Evolutionary conservation across 176 grass and related monocot species (phyloP), one percentile per base, ranked within the genome.

Genomic region (Oryza nivara): DNA sequence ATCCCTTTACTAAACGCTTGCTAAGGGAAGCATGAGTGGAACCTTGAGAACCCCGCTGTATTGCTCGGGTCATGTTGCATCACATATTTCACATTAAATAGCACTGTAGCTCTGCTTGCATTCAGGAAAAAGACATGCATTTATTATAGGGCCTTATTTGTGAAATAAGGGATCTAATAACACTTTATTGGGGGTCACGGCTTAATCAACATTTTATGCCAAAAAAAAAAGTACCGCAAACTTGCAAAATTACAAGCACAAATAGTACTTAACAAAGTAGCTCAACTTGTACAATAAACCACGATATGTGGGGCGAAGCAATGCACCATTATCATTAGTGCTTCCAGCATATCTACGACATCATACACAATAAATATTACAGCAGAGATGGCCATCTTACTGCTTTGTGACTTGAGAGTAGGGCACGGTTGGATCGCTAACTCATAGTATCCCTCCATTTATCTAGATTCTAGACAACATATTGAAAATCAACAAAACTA

Each of bases 291-390:
- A 56, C 48, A 54, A 0, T 41, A 51, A 32, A 5, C 1, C 19
- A 26, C 4, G 16, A 60, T n/a, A 71, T 38, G 58, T 71, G 4
- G 35, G n/a, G 34, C 65, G 79, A 63, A 8, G 34, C 20, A 58
- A 17, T 11, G 20, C 25, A 28, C 73, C 9, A 61, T 85, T 52
- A 84, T 48, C 7, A 35, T 4, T 67, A 35, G 11, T 34, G 47
- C n/a, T 35, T 52, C 40, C 4, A 6, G 4, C 19, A 86, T 65
- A 15, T 72, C 43, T 60, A 72, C 23, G 19, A 43, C 20, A 85
- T 43, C n/a, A 67, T 49, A 36, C 76, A 86, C 43, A 51, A 52
- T 43, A 79, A 51, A 73, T 51, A 86, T 58, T 51, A 86, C 43
- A 84, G 20, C 35, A 52, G 34, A 16, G 10, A 80, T 15, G 73